Base-by-base conservation (phyloP, 179 eudicot species). In the Nepenthes alata region DNA sequence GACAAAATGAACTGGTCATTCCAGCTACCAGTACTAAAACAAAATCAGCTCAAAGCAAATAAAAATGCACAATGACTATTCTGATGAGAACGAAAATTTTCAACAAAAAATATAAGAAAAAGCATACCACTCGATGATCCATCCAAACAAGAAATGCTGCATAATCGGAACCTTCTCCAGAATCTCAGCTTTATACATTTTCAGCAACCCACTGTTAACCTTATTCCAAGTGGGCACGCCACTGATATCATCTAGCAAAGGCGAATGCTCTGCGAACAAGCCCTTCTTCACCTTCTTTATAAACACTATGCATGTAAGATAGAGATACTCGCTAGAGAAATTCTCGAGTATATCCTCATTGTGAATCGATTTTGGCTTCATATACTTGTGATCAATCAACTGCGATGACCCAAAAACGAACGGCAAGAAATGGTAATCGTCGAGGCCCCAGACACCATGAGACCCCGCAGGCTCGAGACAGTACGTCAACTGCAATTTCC, bases 371-470 rank as follows among this genome's bases (percentile, higher is more conserved):
- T 91, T 91, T 0, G 98, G 98, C 77, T 89, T 91, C 96, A 91
- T 89, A 59, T 91, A 89, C 85, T 84, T 91, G 67, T 91, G 98
- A 74, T 81, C 91, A 75, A 91, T 71, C 62, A 91, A 77, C 82
- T 91, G 98, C 6, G 98, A 86, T 1, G 96, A 75, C 51, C 98
- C 98, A 53, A 89, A 91, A 6, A 88, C 75, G 49, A 89, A 91
- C 0, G 98, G 98, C 67, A 91, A 59, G 56, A 89, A 91, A 63
- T 91, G 96, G 54, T 91, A 89, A 75, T 91, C 98, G 77, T 91
- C 98, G 13, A 91, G 79, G 2, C 98, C 98, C 98, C 98, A 91
- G 55, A 91, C 98, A 7, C 98, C 98, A 55, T 91, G 98, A 25
- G 96, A 89, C 44, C 98, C 98, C 2, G 96, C 98, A 6, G 98